phyloP scores from a whole-genome alignment of 805 yeast genomes.

The Candida odintsovae region DNA sequence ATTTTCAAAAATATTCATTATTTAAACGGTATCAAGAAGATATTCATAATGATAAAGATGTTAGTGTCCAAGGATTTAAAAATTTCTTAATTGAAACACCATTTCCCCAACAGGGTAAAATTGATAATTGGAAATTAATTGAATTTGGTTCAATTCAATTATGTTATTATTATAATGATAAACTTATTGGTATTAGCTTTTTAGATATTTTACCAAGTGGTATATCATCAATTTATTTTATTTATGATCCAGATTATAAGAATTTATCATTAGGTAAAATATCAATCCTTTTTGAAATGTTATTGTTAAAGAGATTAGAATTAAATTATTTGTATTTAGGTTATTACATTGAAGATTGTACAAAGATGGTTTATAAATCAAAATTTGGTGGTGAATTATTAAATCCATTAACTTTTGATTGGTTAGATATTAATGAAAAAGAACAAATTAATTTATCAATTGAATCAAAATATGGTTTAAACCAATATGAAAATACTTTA shows the following conservation, averaged over 20 bases:
- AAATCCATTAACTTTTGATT: slow-evolving; percentile 36
- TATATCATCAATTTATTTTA: slow-evolving; percentile 78
- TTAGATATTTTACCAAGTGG: slow-evolving; percentile 72
- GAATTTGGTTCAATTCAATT: slow-evolving; percentile 69
- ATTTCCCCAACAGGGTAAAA: slow-evolving; percentile 29
- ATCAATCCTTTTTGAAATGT: slow-evolving; percentile 67
- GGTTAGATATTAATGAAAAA: not conserved
- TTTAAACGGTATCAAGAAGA: slow-evolving; percentile 63
- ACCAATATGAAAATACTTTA: not conserved
- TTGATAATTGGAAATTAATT: not conserved
- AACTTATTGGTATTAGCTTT: slow-evolving; percentile 69
- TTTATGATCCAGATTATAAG: slow-evolving; percentile 80
- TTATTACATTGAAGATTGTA: slow-evolving; percentile 71
- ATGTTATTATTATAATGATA: slow-evolving; percentile 59
- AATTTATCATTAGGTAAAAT: slow-evolving; percentile 52
- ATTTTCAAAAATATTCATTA: slow-evolving; percentile 47
- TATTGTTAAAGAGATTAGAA: slow-evolving; percentile 41
- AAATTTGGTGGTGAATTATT: slow-evolving; percentile 72
- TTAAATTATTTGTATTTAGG: slow-evolving; percentile 66
- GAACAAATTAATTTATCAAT: not conserved
- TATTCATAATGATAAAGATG: slow-evolving; percentile 61
- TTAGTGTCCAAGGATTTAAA: slow-evolving; percentile 43
- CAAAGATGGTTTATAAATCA: slow-evolving; percentile 76
- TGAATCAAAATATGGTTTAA: slow-evolving; percentile 4
- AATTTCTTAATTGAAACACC: slow-evolving; percentile 70